phyloP scores from a whole-genome alignment of 169 alveolate species.

The Plasmodium cynomolgi region DNA sequence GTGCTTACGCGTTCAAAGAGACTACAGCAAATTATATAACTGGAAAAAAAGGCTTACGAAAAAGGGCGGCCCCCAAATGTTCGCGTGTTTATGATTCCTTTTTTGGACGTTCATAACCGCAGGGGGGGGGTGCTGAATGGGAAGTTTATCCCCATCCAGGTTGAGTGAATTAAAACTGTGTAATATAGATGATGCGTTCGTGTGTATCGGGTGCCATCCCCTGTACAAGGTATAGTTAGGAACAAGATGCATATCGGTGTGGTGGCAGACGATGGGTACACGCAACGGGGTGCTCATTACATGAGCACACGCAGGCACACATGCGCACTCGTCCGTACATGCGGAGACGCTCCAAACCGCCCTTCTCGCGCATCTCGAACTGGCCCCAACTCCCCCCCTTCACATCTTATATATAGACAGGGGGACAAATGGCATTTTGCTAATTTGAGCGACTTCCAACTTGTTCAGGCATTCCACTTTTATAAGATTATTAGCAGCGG shows the following conservation, averaged over 20 bases:
- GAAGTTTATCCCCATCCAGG: neutral
- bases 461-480: conserved; percentile 45
- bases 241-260: neutral
- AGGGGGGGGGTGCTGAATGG: neutral
- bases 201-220: neutral
- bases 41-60: neutral
- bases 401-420: conserved; percentile 62
- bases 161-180: neutral
- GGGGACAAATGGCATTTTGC: conserved; percentile 75
- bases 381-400: neutral
- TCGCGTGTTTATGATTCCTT: neutral
- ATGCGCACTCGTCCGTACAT: neutral
- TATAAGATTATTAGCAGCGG: conserved; percentile 8
- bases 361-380: neutral
- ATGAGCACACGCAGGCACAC: neutral
- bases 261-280: neutral
- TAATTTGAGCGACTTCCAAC: conserved; percentile 57
- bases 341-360: neutral
- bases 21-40: neutral
- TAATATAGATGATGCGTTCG: neutral
- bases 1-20: neutral
- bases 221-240: neutral
- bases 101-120: neutral
- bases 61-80: neutral
- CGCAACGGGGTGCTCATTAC: neutral